These are phyloP conservation scores for Pseudocercospora fuligena DNA, from an alignment of 2,329 filamentous ascomycete species.

Conservation along the genomic window DNA sequence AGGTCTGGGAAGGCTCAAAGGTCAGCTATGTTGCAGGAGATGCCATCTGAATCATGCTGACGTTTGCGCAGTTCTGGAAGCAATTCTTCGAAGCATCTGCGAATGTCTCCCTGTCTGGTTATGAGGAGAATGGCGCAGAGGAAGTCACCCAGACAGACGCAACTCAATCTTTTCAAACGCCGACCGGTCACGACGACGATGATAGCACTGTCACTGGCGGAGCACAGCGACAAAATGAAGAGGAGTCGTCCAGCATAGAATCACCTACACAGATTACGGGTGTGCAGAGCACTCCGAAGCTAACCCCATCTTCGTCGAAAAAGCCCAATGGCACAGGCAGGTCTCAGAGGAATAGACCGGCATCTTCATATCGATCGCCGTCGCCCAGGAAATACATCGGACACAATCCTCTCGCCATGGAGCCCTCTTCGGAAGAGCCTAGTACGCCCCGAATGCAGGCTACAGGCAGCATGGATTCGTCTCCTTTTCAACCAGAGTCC, in stretches of 20 bases:
- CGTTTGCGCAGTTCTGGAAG: constrained; percentile 82
- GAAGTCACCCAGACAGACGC: constrained; percentile 52
- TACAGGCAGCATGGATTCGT: constrained; percentile 44
- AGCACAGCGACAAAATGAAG: constrained; percentile 39
- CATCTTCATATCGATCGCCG: constrained; percentile 35
- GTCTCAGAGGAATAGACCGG: constrained; percentile 19
- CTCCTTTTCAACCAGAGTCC: constrained; percentile 56
- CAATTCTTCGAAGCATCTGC: constrained; percentile 99
- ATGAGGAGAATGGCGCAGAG: constrained; percentile 76
- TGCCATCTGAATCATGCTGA: constrained; percentile 12
- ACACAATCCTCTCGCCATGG: constrained; percentile 37
- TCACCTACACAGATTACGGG: constrained; percentile 56
- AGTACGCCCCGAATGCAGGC: constrained; percentile 37
- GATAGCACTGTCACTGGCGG: constrained; percentile 43
- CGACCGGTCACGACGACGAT: constrained; percentile 31
- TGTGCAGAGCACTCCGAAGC: constrained; percentile 64
- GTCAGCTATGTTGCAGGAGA: constrained; percentile 49
- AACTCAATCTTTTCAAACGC: constrained; percentile 37
- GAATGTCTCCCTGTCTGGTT: constrained; percentile 93
- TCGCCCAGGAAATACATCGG: constrained; percentile 50
- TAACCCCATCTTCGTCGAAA: constrained; percentile 45
- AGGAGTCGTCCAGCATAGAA: constrained; percentile 68
- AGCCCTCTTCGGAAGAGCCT: constrained; percentile 33
- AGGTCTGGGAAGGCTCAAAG: constrained; percentile 97
- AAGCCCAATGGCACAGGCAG: constrained; percentile 36